Evolutionary conservation across 805 yeast genomes (phyloP), one percentile per base, ranked within the genome.

Genomic region (Lipomyces orientalis): DNA sequence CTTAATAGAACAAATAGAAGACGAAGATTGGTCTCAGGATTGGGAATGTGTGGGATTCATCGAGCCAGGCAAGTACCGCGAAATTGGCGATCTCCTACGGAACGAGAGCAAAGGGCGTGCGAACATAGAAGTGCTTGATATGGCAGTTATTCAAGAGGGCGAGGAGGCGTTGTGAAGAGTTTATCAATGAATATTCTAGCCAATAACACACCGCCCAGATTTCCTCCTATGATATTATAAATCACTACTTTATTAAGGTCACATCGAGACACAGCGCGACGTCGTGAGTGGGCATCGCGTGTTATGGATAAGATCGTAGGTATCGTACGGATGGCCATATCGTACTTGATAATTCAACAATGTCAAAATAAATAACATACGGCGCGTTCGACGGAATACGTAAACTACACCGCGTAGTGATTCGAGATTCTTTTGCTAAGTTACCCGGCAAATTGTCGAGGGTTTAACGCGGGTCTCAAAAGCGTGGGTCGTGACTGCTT

Each of bases 61-160:
- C 39, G 97, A 93, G 75, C 98, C 98, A 0, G 90, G 91, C 12
- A 86, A 85, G 73, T 93, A 90, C 77, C 85, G 93, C 71, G 87
- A 85, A 12, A 79, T 93, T 31, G 89, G 89, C 1, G 89, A 87
- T 60, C 71, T 89, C 5, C 83, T 90, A 62, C 84, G 81, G 64
- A 82, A 85, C 19, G 85, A 80, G 51, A 79, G 85, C 34, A 82
- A 82, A 65, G 86, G 88, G 2, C 85, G 83, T 69, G 95, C 92
- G 1, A 80, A 86, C 1, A 82, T 93, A 3, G 97, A 93, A 77
- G 95, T 93, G 7, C 79, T 93, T 68, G 97, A 92, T 73, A 89
- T 90, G 90, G 94, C 97, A 16, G 97, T 91, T 10, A 83, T 89
- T n/a, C 88, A 86, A 69, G 89, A 87, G 64, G 82, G 82, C n/a